These are phyloP conservation scores for Neurospora sp. DNA, from an alignment of 495 filamentous ascomycete genomes.

Conservation along the genomic window DNA sequence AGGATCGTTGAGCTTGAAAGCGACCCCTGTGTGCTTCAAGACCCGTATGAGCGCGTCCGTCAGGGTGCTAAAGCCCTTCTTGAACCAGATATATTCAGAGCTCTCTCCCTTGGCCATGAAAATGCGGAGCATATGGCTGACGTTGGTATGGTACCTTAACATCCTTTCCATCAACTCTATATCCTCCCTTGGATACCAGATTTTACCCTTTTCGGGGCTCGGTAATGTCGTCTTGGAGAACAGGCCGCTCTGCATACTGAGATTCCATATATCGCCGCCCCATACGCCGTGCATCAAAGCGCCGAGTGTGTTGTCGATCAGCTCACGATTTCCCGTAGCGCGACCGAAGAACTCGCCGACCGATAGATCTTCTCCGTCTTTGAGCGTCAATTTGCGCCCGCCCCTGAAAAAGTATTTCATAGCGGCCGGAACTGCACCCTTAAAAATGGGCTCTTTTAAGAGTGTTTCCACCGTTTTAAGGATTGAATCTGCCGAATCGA, in stretches of 20 bases:
- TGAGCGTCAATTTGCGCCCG: background rate
- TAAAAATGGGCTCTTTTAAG: constrained; percentile 54
- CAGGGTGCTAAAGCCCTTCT: constrained; percentile 47
- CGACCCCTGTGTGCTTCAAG: constrained; percentile 37
- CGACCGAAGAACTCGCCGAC: constrained; percentile 58
- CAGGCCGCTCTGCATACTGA: constrained; percentile 53
- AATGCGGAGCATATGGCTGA: background rate
- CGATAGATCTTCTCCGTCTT: constrained; percentile 50
- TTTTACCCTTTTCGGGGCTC: background rate
- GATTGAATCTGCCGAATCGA: background rate
- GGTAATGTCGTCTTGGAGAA: constrained; percentile 5
- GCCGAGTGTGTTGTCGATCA: constrained; percentile 69
- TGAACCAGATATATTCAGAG: constrained; percentile 32
- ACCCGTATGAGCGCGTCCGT: constrained; percentile 34
- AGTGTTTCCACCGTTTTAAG: constrained; percentile 28
- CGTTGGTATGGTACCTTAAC: background rate
- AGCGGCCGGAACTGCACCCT: constrained; percentile 36
- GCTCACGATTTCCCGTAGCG: constrained; percentile 36
- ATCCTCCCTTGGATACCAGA: background rate
- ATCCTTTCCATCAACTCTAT: background rate
- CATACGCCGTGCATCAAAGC: constrained; percentile 84
- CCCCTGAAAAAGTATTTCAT: constrained; percentile 16
- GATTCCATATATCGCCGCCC: constrained; percentile 76
- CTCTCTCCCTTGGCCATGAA: constrained; percentile 1
- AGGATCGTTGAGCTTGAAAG: constrained; percentile 35